A percentile compares a stretch with the other conserved stretches of the same genome.
Conservation (phyloP, 2,329 filamentous ascomycete genomes). For the Fonsecaea monophora region DNA sequence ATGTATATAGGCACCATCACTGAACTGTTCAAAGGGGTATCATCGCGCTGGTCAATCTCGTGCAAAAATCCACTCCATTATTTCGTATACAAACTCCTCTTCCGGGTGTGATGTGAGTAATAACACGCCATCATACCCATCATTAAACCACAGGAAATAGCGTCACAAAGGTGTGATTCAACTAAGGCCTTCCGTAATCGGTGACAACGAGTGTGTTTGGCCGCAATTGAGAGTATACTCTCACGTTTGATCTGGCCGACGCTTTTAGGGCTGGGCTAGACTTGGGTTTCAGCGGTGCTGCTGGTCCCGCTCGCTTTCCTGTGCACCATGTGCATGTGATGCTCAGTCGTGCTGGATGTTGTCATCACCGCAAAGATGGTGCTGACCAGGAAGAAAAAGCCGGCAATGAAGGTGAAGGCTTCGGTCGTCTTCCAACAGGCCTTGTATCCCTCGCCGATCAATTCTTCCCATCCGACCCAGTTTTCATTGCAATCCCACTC, state of each 20-base stretch:
- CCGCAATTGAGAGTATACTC: neutral
- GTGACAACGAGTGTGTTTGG: neutral
- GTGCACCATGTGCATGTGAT: constrained; percentile 2
- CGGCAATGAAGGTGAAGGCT: constrained; percentile 26
- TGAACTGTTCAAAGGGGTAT: too few relatives aligned
- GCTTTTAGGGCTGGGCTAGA: neutral
- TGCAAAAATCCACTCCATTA: too few relatives aligned
- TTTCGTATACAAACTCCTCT: neutral
- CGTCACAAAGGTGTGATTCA: neutral
- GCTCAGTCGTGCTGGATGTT: neutral
- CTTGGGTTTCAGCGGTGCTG: constrained; percentile 11
- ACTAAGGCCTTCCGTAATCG: neutral
- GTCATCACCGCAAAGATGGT: constrained; percentile 4
- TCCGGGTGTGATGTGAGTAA: neutral
- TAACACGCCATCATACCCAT: neutral
- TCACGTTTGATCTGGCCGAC: neutral
- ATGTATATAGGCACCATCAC: too few relatives aligned
- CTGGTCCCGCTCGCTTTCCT: constrained; percentile 16
- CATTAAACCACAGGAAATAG: neutral
- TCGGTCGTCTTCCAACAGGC: constrained; percentile 23
- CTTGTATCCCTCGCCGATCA: constrained; percentile 9
- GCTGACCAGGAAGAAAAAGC: constrained; percentile 23
- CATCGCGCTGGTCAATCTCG: too few relatives aligned
- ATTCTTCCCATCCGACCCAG: constrained; percentile 17
- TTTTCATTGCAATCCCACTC: constrained; percentile 58